Percentiles rank a stretch among this genome's conserved stretches.
Conservation (phyloP, 768 basidiomycete species). For the Xerocomellus dryophilus region DNA sequence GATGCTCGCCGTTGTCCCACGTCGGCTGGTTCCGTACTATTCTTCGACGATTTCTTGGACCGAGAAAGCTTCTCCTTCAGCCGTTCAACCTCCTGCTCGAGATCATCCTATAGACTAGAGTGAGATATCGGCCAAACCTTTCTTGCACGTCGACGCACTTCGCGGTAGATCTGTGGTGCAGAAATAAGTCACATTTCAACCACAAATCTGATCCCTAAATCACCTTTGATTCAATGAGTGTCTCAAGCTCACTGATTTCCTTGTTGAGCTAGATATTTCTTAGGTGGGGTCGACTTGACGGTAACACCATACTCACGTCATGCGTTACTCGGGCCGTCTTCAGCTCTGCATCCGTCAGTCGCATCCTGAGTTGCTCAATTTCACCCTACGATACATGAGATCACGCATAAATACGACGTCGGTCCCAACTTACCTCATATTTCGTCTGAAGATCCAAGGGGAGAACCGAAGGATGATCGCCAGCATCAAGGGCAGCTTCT, state of each 20-base stretch:
- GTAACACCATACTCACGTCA: constrained; percentile 47
- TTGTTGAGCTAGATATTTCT: constrained; percentile 64
- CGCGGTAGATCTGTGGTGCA: constrained; percentile 70
- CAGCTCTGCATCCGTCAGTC: constrained; percentile 66
- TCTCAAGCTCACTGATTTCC: constrained; percentile 89
- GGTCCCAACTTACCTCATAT: constrained; percentile 47
- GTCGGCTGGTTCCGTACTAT: constrained; percentile 39
- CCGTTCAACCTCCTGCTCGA: constrained; percentile 80
- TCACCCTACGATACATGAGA: constrained; percentile 45
- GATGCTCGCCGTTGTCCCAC: constrained; percentile 22
- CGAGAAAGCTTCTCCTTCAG: constrained; percentile 68
- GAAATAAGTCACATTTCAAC: constrained; percentile 3
- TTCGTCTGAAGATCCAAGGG: constrained; percentile 41
- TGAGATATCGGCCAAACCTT: constrained; percentile 7
- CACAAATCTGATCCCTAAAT: constrained; percentile 1
- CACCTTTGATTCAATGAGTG: constrained; percentile 92
- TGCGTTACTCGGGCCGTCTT: constrained; percentile 68
- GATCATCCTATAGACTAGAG: constrained; percentile 58
- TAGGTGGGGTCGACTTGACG: background rate
- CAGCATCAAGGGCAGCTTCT: constrained; percentile 39
- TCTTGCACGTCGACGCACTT: constrained; percentile 41
- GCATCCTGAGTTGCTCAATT: constrained; percentile 67
- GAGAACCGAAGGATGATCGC: constrained; percentile 12
- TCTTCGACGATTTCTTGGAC: constrained; percentile 54
- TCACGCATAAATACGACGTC: background rate